Percentiles rank a stretch among this genome's conserved stretches.
These are phyloP conservation scores for Saturnispora gosingensis DNA, from an alignment of 805 yeast species.

Conservation along the genomic window DNA sequence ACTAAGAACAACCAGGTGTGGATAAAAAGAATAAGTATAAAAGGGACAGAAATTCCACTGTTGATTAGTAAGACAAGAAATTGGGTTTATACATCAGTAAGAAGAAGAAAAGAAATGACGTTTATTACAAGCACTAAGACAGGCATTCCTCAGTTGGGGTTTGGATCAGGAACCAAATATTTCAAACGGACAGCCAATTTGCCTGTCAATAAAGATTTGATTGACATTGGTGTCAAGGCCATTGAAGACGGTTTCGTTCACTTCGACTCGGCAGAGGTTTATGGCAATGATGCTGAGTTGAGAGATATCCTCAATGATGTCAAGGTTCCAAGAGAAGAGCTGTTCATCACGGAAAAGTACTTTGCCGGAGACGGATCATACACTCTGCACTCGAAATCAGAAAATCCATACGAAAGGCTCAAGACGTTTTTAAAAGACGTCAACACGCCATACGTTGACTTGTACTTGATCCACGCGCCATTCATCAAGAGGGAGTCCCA, in stretches of 20 bases:
- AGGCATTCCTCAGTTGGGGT: conserved; percentile 32
- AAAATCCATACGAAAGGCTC: conserved; percentile 39
- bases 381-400: conserved; percentile 16
- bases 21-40: background rate
- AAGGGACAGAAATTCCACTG: background rate
- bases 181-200: conserved; percentile 30
- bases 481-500: conserved; percentile 35
- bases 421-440: conserved; percentile 30
- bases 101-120: background rate
- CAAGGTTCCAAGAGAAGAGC: conserved; percentile 32
- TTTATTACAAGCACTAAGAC: background rate
- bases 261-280: conserved; percentile 58
- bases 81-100: too few relatives aligned
- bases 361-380: conserved; percentile 26
- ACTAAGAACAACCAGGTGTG: background rate
- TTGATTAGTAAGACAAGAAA: background rate
- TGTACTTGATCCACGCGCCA: conserved; percentile 56
- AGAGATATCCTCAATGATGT: conserved; percentile 33
- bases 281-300: conserved; percentile 49
- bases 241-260: conserved; percentile 47
- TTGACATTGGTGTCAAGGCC: conserved; percentile 37
- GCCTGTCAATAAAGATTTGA: conserved; percentile 32
- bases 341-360: conserved; percentile 56
- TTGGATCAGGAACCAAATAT: conserved; percentile 52
- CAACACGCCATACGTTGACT: conserved; percentile 41